A percentile compares a stretch with the other conserved stretches of the same genome.
Evolutionary conservation across 257 asterid species (phyloP).

Genomic region (Penstemon eatonii): DNA sequence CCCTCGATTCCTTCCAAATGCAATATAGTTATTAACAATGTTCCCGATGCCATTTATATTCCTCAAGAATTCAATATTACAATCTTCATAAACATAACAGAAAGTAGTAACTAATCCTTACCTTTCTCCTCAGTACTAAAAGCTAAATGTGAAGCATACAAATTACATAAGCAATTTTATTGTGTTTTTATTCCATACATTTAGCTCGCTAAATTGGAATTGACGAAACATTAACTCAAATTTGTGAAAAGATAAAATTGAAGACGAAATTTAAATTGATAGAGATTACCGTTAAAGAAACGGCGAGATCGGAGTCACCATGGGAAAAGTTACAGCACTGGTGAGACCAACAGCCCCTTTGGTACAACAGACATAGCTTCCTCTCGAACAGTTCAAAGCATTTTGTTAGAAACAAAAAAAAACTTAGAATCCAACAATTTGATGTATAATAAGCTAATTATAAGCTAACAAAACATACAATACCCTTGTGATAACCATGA

Average conservation of each 20-base stretch:
- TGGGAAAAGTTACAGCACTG: constrained; percentile 82
- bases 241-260: neutral
- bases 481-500: no score
- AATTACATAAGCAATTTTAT: no score
- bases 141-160: neutral
- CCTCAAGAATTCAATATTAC: neutral
- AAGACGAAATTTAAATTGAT: neutral
- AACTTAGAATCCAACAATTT: no score
- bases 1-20: neutral
- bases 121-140: neutral
- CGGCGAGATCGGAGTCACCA: constrained; percentile 87
- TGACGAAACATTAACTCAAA: neutral
- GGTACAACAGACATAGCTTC: constrained; percentile 65
- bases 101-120: neutral
- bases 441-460: no score
- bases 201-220: neutral
- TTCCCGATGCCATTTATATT: neutral
- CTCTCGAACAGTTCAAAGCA: constrained; percentile 56
- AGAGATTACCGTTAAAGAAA: constrained; percentile 50
- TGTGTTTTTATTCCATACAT: neutral
- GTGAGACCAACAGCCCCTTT: constrained; percentile 77
- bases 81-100: neutral
- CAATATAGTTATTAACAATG: neutral
- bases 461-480: no score
- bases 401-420: no score